Percentiles rank a stretch among this genome's conserved stretches.
Conservation (phyloP, 352 stramenopile species). For the Phytophthora uliginosa region DNA sequence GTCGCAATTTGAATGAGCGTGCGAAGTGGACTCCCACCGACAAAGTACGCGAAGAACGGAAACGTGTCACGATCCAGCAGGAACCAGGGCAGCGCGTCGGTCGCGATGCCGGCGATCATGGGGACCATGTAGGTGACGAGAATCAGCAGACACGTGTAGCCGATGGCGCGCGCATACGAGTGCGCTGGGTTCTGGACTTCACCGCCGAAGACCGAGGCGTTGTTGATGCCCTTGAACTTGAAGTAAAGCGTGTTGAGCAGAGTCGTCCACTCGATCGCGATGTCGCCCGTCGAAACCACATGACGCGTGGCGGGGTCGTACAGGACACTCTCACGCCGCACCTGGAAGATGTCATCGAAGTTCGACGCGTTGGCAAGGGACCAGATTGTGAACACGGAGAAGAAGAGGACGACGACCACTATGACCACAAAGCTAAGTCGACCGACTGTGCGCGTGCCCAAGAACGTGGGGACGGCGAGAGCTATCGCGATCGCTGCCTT, state of each 20-base stretch:
- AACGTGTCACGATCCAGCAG: conserved; percentile 92
- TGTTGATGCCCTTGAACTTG: conserved; percentile 96
- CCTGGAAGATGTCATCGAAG: conserved; percentile 51
- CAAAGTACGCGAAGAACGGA: conserved; percentile 79
- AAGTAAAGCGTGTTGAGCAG: conserved; percentile 97
- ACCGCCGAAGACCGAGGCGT: conserved; percentile 90
- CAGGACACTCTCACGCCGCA: conserved; percentile 40
- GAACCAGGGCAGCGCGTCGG: conserved; percentile 56
- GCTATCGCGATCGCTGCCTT: conserved; percentile 49
- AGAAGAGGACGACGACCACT: conserved; percentile 45
- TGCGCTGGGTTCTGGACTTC: conserved; percentile 90
- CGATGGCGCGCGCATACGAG: conserved; percentile 90
- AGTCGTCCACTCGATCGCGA: conserved; percentile 79
- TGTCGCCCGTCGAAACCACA: conserved; percentile 30
- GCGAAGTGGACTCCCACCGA: conserved; percentile 87
- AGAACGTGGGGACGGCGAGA: conserved; percentile 44
- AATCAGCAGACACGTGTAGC: conserved; percentile 78
- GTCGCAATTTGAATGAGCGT: conserved; percentile 82
- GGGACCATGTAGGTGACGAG: conserved; percentile 90
- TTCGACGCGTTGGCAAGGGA: conserved; percentile 35
- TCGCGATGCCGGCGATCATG: conserved; percentile 85
- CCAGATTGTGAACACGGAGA: conserved; percentile 62
- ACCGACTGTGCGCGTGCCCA: conserved; percentile 48
- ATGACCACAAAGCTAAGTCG: conserved; percentile 42
- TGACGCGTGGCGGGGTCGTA: conserved; percentile 31